Evolutionary conservation across 2,329 filamentous ascomycete genomes (phyloP).

Genomic region (Xylaria sp.): DNA sequence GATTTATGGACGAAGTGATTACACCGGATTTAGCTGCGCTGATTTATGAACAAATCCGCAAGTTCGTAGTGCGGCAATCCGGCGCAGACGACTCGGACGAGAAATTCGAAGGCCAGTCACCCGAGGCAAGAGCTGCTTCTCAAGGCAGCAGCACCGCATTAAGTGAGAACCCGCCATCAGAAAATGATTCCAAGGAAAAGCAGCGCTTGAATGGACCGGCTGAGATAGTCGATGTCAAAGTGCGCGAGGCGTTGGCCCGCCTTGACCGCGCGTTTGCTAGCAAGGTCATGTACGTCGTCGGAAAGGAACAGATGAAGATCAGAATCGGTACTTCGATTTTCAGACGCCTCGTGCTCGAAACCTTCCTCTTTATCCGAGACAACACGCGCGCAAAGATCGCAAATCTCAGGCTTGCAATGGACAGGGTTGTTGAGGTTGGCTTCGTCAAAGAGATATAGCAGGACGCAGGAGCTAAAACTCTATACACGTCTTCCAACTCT

Average conservation of each 20-base stretch:
- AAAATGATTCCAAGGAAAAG: slow-evolving; percentile 26
- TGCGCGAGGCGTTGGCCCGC: slow-evolving; percentile 55
- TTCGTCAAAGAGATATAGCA: slow-evolving; percentile 71
- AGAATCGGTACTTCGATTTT: slow-evolving; percentile 52
- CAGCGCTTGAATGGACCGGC: slow-evolving; percentile 13
- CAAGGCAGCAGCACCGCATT: slow-evolving; percentile 24
- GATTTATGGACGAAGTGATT: slow-evolving; percentile 78
- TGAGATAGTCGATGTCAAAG: slow-evolving; percentile 47
- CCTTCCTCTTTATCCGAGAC: slow-evolving; percentile 73
- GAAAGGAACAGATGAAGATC: slow-evolving; percentile 71
- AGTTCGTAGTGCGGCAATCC: slow-evolving; percentile 57
- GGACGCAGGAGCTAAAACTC: slow-evolving; percentile 7
- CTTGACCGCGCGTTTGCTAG: slow-evolving; percentile 58
- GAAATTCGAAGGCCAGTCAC: slow-evolving; percentile 26
- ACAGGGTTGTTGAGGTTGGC: slow-evolving; percentile 73
- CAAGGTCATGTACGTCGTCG: slow-evolving; percentile 67
- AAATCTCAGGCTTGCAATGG: slow-evolving; percentile 67
- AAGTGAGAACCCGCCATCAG: slow-evolving; percentile 18
- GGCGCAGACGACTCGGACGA: slow-evolving; percentile 30
- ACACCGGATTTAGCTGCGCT: slow-evolving; percentile 70
- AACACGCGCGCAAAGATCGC: slow-evolving; percentile 75
- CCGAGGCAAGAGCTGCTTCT: slow-evolving; percentile 19
- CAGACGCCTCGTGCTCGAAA: slow-evolving; percentile 60
- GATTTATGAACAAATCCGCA: slow-evolving; percentile 68
- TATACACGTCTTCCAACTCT: not conserved